Conservation (phyloP, 169 alveolate species). For the Eimeria tenella region DNA sequence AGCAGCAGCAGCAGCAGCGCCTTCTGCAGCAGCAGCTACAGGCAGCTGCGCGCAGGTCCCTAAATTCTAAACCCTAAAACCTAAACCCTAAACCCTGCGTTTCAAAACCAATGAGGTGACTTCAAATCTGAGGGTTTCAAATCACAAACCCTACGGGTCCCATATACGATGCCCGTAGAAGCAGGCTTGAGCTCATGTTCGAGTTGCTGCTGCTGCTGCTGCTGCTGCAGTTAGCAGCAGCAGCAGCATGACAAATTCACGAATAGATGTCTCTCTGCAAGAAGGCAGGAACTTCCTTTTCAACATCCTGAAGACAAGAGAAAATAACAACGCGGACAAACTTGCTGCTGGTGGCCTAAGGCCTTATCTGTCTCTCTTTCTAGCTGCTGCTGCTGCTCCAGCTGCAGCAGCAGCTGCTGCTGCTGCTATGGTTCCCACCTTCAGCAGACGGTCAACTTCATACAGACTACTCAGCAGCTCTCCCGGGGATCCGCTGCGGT, state of each 20-base stretch:
- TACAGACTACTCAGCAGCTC: not conserved
- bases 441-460: constrained; percentile 9
- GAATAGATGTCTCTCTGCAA: not conserved
- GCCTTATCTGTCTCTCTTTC: too few relatives aligned
- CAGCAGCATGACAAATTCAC: not conserved
- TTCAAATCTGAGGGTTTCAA: not conserved
- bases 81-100: not conserved
- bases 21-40: constrained; percentile 26
- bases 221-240: not conserved
- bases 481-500: not conserved
- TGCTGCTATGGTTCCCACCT: not conserved
- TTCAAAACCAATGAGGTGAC: too few relatives aligned
- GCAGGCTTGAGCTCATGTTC: not conserved
- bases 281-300: not conserved
- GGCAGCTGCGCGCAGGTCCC: not conserved
- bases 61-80: constrained; percentile 7
- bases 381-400: too few relatives aligned
- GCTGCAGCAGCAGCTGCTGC: not conserved
- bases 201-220: not conserved
- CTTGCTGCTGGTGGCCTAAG: too few relatives aligned
- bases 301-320: not conserved
- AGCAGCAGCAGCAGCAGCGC: constrained; percentile 31
- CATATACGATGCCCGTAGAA: too few relatives aligned
- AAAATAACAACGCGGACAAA: too few relatives aligned
- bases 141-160: not conserved